phyloP scores from a whole-genome alignment of 805 yeast genomes.

The Ogataea ganodermae region DNA sequence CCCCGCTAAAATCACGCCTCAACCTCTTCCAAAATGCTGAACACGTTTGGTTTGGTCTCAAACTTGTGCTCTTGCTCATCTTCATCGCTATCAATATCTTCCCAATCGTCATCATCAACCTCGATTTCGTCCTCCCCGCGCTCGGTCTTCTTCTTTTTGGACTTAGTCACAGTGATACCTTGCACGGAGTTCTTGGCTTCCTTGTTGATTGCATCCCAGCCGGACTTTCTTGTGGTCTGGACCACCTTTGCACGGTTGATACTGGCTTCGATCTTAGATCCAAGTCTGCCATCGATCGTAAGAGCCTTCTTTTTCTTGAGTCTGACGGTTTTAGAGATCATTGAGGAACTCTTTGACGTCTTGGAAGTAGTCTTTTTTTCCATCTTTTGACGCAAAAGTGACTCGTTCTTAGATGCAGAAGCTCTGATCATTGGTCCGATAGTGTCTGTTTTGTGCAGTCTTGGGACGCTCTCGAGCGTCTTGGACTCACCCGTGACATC shows the following conservation, averaged over 20 bases:
- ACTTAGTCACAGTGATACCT: constrained; percentile 11
- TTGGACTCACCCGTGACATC: constrained; percentile 42
- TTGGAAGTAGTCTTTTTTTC: constrained; percentile 34
- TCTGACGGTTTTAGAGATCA: constrained; percentile 33
- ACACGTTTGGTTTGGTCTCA: constrained; percentile 25
- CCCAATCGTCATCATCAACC: constrained; percentile 25
- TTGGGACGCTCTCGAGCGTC: constrained; percentile 53
- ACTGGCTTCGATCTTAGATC: constrained; percentile 64
- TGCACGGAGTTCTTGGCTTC: constrained; percentile 38
- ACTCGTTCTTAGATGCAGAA: constrained; percentile 60
- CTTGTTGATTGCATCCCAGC: constrained; percentile 70
- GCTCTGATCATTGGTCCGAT: constrained; percentile 67
- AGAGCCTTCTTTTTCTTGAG: constrained; percentile 49
- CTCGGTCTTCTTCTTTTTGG: constrained; percentile 1
- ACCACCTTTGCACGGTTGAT: constrained; percentile 63
- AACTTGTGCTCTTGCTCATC: constrained; percentile 11
- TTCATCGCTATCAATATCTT: constrained; percentile 26
- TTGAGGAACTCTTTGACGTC: constrained; percentile 24
- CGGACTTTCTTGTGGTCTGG: constrained; percentile 63
- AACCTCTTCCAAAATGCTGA: constrained; percentile 31
- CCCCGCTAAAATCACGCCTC: constrained; percentile 20
- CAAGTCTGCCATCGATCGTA: constrained; percentile 54
- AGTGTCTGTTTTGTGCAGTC: constrained; percentile 59
- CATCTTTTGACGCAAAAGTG: constrained; percentile 56
- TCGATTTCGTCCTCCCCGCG: constrained; percentile 17